These are phyloP conservation scores for Chaetomiaceae sp. DNA, from an alignment of 2,329 filamentous ascomycete genomes.

Conservation along the genomic window DNA sequence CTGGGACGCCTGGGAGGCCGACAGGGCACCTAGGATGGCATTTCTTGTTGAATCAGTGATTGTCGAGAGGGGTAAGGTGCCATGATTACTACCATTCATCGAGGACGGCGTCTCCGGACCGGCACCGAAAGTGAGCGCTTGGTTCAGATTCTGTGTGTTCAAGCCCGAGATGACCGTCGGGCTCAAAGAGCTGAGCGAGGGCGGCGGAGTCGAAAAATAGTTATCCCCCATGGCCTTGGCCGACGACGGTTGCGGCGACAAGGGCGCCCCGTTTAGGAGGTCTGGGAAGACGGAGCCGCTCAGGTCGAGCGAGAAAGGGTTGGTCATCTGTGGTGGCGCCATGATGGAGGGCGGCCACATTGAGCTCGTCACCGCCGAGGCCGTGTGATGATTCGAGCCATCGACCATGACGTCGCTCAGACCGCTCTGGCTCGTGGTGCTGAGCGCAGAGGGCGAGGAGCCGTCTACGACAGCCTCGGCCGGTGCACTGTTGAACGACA, in stretches of 20 bases:
- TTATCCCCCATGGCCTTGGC: slow-evolving; percentile 68
- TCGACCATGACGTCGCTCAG: slow-evolving; percentile 91
- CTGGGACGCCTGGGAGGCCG: slow-evolving; percentile 46
- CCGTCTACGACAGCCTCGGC: slow-evolving; percentile 83
- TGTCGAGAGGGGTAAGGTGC: slow-evolving; percentile 55
- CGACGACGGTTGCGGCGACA: slow-evolving; percentile 71
- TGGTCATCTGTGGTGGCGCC: slow-evolving; percentile 61
- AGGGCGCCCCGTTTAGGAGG: slow-evolving; percentile 63
- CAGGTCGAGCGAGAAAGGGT: slow-evolving; percentile 71
- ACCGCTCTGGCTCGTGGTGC: slow-evolving; percentile 85
- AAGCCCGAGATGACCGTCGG: slow-evolving; percentile 65
- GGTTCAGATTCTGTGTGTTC: slow-evolving; percentile 56
- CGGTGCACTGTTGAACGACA: slow-evolving; percentile 58
- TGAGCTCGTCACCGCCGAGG: slow-evolving; percentile 47
- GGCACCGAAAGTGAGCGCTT: slow-evolving; percentile 58
- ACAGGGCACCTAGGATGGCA: slow-evolving; percentile 56
- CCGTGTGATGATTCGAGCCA: slow-evolving; percentile 64
- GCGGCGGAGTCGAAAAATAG: slow-evolving; percentile 74
- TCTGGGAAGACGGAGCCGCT: slow-evolving; percentile 72
- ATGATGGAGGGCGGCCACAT: slow-evolving; percentile 70
- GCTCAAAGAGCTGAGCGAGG: slow-evolving; percentile 68
- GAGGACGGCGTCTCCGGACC: slow-evolving; percentile 71
- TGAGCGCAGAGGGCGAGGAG: slow-evolving; percentile 93
- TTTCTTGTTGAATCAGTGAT: slow-evolving; percentile 61
- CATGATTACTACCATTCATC: slow-evolving; percentile 59